Evolutionary conservation across 2,329 filamentous ascomycete species (phyloP), one percentile per base, ranked within the genome.

Genomic region (Pseudocercospora vitis): DNA sequence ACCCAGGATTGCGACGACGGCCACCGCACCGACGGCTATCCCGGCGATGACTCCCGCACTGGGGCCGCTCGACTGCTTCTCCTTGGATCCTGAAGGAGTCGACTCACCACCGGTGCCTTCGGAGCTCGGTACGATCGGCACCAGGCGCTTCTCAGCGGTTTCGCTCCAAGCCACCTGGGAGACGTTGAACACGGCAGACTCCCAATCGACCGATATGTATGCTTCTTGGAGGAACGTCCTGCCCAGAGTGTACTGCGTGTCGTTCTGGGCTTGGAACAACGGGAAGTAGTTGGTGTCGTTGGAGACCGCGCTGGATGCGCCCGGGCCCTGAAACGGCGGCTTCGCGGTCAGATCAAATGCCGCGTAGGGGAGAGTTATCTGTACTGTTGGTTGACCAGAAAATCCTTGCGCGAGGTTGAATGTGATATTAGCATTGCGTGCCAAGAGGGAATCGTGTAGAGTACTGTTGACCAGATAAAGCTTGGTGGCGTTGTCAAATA

Each of bases 201-300:
- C 76, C 68, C 74, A 79, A 55, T 79, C 75, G 4, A 78, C 75
- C 2, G 69, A 71, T 44, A 80, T 55, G 56, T 79, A 79, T 2
- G 85, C 80, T 68, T 89, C 86, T 65, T 89, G 87, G 50, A 90
- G 71, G 59, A 89, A 89, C 0, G 81, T 79, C 28, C 85, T 78
- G 6, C 87, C 87, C 29, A 89, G 77, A 9, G 85, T 79, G 67
- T 82, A 79, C 58, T 82, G 77, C 11, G 74, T 74, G 29, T 77
- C 76, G 52, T 80, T 76, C 16, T 76, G 65, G 8, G 81, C 74
- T 54, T 80, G 79, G 61, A 81, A 78, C 48, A 90, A 74, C 3
- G 86, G 85, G 55, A 89, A 89, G 65, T 89, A 89, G 8, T 45
- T 79, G 0, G 81, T 83, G 37, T 81, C 78, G 61, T 84, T 82